These are phyloP conservation scores for Iris pallida DNA, from an alignment of 116 monocot species.

Conservation along the genomic window DNA sequence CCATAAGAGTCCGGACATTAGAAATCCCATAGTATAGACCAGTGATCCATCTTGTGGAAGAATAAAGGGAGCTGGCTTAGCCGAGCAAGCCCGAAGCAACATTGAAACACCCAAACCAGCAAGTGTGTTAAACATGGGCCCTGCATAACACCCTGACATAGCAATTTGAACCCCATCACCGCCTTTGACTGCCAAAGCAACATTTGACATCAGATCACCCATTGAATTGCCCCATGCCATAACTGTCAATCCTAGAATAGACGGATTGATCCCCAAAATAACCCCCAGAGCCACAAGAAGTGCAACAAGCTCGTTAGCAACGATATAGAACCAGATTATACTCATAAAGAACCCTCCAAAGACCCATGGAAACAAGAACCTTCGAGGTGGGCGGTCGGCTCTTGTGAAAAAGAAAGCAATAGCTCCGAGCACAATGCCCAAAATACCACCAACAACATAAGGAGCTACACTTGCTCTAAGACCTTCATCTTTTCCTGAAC, in stretches of 20 bases:
- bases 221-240: slow-evolving; percentile 96
- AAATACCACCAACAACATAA: slow-evolving; percentile 16
- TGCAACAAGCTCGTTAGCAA: slow-evolving; percentile 36
- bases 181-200: slow-evolving; percentile 65
- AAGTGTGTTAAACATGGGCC: slow-evolving; percentile 92
- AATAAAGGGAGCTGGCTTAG: slow-evolving; percentile 33
- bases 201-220: slow-evolving; percentile 86
- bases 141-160: slow-evolving; percentile 90
- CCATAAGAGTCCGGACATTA: slow-evolving; percentile 64
- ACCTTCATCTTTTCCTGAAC: slow-evolving; percentile 9
- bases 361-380: slow-evolving; percentile 36
- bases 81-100: slow-evolving; percentile 60
- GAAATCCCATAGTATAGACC: slow-evolving; percentile 68
- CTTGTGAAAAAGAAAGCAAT: slow-evolving; percentile 25
- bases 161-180: slow-evolving; percentile 77
- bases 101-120: slow-evolving; percentile 75
- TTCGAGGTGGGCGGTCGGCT: slow-evolving; percentile 24
- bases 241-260: slow-evolving; percentile 75
- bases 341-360: slow-evolving; percentile 47
- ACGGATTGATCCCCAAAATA: slow-evolving; percentile 60
- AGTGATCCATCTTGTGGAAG: slow-evolving; percentile 53
- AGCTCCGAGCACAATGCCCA: slow-evolving; percentile 16
- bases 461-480: not conserved
- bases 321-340: slow-evolving; percentile 38
- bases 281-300: slow-evolving; percentile 26